A percentile compares a stretch with the other conserved stretches of the same genome.
phyloP scores from a whole-genome alignment of 768 basidiomycete species.

The Russula griseocarnosa region DNA sequence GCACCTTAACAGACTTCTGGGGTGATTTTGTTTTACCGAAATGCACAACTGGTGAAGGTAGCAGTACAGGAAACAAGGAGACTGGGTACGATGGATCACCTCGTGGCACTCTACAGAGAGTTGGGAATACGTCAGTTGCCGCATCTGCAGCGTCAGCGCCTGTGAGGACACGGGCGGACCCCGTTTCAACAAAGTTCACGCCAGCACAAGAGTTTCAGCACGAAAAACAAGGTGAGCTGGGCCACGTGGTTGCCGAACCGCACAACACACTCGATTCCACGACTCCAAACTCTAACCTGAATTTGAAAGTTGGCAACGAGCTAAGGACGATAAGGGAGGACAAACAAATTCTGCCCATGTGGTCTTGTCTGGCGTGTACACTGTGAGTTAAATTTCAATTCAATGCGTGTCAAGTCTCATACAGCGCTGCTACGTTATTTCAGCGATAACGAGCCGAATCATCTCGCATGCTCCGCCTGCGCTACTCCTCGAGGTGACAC shows the following conservation, averaged over 20 bases:
- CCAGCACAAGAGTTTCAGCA: conserved; percentile 32
- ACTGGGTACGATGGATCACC: neutral
- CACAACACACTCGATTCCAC: conserved; percentile 11
- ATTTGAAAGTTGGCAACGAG: neutral
- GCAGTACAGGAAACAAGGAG: neutral
- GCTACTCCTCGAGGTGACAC: conserved; percentile 47
- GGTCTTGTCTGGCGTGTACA: conserved; percentile 22
- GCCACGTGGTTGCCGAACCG: neutral
- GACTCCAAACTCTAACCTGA: conserved; percentile 8
- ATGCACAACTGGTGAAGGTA: conserved; percentile 5
- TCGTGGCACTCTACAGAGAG: neutral
- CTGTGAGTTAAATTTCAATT: conserved; percentile 2
- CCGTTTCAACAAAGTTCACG: conserved; percentile 24
- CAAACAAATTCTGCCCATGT: neutral
- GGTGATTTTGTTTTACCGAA: conserved; percentile 48
- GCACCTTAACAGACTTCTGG: conserved; percentile 45
- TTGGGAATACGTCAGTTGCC: neutral
- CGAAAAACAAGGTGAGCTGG: neutral
- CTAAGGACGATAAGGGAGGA: neutral
- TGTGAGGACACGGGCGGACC: neutral
- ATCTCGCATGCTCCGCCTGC: conserved; percentile 63
- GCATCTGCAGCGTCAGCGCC: conserved; percentile 4
- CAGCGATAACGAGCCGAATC: conserved; percentile 49
- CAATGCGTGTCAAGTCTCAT: neutral
- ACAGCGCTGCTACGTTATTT: conserved; percentile 15